Conservation (phyloP, 495 filamentous ascomycete species). For the Penicillium waksmanii region DNA sequence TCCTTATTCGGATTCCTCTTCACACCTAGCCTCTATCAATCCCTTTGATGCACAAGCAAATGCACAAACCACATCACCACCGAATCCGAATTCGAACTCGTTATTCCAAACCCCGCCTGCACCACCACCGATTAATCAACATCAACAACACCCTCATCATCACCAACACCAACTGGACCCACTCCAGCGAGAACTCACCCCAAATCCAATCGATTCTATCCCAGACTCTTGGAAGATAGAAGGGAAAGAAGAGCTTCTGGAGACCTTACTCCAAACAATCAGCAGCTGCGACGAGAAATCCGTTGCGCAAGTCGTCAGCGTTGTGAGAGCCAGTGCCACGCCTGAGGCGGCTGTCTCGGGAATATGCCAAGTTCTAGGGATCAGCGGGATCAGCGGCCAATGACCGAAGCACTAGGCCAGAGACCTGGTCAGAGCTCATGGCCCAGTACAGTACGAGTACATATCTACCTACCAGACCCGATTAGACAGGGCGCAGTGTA, state of each 20-base stretch:
- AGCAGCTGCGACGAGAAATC: conserved; percentile 34
- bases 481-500: too few relatives aligned
- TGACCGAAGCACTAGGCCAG: neutral
- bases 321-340: conserved; percentile 34
- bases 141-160: conserved; percentile 1
- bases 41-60: neutral
- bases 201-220: conserved; percentile 7
- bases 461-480: too few relatives aligned
- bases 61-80: neutral
- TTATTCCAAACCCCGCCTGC: conserved; percentile 3
- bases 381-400: conserved; percentile 10
- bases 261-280: conserved; percentile 38
- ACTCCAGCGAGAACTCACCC: conserved; percentile 3
- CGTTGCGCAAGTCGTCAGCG: conserved; percentile 33
- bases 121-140: neutral
- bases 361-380: conserved; percentile 34
- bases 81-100: neutral
- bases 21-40: conserved; percentile 13
- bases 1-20: conserved; percentile 13
- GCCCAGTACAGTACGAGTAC: too few relatives aligned
- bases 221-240: conserved; percentile 29
- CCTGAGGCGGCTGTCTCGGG: conserved; percentile 41
- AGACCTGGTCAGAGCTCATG: neutral
- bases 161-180: conserved; percentile 2
- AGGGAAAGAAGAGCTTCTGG: conserved; percentile 32